Evolutionary conservation across 2,329 filamentous ascomycete genomes (phyloP).

Genomic region (Rosellinia necatrix): DNA sequence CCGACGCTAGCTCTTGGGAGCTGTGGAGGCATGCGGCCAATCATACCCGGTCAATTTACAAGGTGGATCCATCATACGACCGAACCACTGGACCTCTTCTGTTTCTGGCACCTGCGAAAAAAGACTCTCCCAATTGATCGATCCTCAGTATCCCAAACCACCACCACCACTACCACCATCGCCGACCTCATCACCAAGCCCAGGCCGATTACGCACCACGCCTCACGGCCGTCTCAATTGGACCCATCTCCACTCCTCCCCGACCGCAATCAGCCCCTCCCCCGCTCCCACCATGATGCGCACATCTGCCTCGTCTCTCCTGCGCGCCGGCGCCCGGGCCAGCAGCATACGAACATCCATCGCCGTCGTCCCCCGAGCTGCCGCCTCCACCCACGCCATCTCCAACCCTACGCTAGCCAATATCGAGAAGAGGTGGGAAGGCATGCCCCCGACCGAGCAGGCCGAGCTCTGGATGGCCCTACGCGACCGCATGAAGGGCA

Average conservation of each 20-base stretch:
- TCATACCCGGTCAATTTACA: slow-evolving; percentile 22
- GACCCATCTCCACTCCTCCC: slow-evolving; percentile 35
- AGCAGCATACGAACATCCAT: slow-evolving; percentile 43
- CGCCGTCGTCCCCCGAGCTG: slow-evolving; percentile 52
- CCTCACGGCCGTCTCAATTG: slow-evolving; percentile 34
- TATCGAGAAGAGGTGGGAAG: slow-evolving; percentile 99
- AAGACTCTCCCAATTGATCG: slow-evolving; percentile 31
- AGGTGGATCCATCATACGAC: slow-evolving; percentile 37
- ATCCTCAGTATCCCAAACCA: slow-evolving; percentile 15
- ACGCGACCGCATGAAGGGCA: slow-evolving; percentile 97
- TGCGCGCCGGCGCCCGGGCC: slow-evolving; percentile 52
- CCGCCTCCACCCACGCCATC: slow-evolving; percentile 83
- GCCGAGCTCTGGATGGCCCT: slow-evolving; percentile 98
- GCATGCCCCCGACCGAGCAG: slow-evolving; percentile 97
- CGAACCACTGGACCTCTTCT: slow-evolving; percentile 20
- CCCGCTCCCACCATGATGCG: slow-evolving; percentile 53
- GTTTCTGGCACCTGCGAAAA: slow-evolving; percentile 34
- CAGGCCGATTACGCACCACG: slow-evolving; percentile 15
- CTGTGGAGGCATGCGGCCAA: slow-evolving; percentile 18
- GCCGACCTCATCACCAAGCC: slow-evolving; percentile 20
- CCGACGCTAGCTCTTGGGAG: slow-evolving; percentile 29
- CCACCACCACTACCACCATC: slow-evolving; percentile 15
- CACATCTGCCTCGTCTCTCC: slow-evolving; percentile 56
- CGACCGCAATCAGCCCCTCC: slow-evolving; percentile 3
- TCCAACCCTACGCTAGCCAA: slow-evolving; percentile 96